A percentile compares a stretch with the other conserved stretches of the same genome.
These are phyloP conservation scores for Malania oleifera DNA, from an alignment of 164 flowering plant species.

Conservation along the genomic window DNA sequence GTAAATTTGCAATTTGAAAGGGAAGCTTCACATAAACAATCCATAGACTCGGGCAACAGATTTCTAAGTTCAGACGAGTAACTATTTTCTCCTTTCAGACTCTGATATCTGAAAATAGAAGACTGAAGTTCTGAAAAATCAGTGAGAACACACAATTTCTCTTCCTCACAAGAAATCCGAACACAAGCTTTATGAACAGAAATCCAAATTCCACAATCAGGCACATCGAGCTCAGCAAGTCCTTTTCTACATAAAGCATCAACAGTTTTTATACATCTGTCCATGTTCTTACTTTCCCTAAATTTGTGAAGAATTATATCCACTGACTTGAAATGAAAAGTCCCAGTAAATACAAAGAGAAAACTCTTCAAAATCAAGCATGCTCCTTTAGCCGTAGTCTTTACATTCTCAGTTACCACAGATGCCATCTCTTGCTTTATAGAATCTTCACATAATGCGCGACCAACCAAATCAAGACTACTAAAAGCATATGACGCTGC, in stretches of 20 bases:
- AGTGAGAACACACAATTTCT: constrained; percentile 20
- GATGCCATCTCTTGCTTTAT: constrained; percentile 13
- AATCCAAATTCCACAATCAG: constrained; percentile 52
- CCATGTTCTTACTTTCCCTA: constrained; percentile 22
- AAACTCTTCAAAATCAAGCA: constrained; percentile 22
- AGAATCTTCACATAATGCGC: constrained; percentile 21
- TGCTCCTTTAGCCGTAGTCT: constrained; percentile 10
- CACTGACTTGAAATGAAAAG: constrained; percentile 40
- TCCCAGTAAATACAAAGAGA: constrained; percentile 27
- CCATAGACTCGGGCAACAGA: constrained; percentile 26
- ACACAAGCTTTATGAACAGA: constrained; percentile 28
- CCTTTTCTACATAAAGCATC: constrained; percentile 21
- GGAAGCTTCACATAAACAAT: constrained; percentile 50
- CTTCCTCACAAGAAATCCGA: constrained; percentile 41
- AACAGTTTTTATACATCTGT: constrained; percentile 6
- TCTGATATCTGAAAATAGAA: constrained; percentile 35
- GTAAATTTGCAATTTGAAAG: constrained; percentile 38
- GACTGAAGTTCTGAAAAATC: constrained; percentile 32
- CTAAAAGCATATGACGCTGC: constrained; percentile 24
- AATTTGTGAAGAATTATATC: constrained; percentile 44
- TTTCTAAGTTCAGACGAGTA: constrained; percentile 24
- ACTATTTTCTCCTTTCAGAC: constrained; percentile 17
- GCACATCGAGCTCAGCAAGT: constrained; percentile 23
- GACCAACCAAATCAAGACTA: constrained; percentile 15
- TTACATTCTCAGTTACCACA: constrained; percentile 18